phyloP scores from a whole-genome alignment of 1,284 basidiomycete genomes.

The Trichosporon ovoides region DNA sequence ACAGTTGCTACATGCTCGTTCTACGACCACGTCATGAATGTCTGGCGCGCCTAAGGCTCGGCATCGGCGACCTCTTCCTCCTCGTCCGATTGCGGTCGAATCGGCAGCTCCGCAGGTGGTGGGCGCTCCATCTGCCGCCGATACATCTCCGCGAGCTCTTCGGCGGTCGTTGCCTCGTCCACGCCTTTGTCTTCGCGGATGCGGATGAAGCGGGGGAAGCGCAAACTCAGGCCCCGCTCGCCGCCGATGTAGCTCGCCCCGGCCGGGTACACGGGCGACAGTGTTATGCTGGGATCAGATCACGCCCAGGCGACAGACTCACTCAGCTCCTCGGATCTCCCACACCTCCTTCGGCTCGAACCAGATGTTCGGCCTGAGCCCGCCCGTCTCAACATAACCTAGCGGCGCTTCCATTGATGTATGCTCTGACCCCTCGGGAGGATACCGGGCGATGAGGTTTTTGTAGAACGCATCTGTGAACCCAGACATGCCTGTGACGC shows the following conservation, averaged over 20 bases:
- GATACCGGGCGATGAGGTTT: conserved; percentile 62
- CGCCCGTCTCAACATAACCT: conserved; percentile 68
- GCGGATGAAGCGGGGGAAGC: conserved; percentile 53
- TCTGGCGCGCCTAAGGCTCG: conserved; percentile 61
- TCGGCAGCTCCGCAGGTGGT: neutral
- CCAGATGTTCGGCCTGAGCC: conserved; percentile 72
- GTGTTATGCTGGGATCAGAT: conserved; percentile 59
- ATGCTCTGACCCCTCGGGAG: conserved; percentile 57
- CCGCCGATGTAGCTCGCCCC: conserved; percentile 64
- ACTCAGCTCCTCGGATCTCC: conserved; percentile 90
- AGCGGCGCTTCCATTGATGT: conserved; percentile 57
- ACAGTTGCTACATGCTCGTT: conserved; percentile 89
- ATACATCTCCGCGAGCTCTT: conserved; percentile 64
- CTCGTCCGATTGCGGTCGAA: conserved; percentile 3
- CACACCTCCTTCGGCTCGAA: conserved; percentile 81
- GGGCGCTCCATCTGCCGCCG: conserved; percentile 54
- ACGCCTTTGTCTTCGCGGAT: conserved; percentile 55
- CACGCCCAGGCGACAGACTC: conserved; percentile 16
- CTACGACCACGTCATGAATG: conserved; percentile 79
- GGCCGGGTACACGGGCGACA: conserved; percentile 82
- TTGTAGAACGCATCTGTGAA: conserved; percentile 86
- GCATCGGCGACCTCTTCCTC: conserved; percentile 36
- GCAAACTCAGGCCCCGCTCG: conserved; percentile 66
- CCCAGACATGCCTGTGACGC: conserved; percentile 52
- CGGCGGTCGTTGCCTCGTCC: conserved; percentile 54